Evolutionary conservation across 2,329 filamentous ascomycete species (phyloP).

Genomic region (Fusarium floridanum): DNA sequence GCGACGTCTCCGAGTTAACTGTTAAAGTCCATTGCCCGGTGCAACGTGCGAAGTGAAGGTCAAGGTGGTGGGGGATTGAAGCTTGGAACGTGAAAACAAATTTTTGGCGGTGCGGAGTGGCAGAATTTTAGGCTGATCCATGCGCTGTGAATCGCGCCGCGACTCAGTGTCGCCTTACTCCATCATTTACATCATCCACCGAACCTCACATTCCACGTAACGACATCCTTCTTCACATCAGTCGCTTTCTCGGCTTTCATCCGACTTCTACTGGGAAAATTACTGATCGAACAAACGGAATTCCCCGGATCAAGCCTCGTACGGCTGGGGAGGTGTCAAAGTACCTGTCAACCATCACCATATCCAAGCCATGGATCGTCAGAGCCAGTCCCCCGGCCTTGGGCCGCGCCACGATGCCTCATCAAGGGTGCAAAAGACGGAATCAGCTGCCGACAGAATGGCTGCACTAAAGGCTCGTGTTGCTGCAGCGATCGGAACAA

Average conservation of each 20-base stretch:
- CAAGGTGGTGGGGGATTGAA: constrained; percentile 40
- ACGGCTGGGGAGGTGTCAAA: not conserved
- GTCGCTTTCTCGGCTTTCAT: not conserved
- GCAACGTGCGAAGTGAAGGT: constrained; percentile 35
- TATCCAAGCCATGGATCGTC: constrained; percentile 62
- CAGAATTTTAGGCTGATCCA: constrained; percentile 54
- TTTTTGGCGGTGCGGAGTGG: constrained; percentile 62
- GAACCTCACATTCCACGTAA: constrained; percentile 6
- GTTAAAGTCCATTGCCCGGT: constrained; percentile 40
- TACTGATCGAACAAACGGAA: not conserved
- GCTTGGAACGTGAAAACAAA: constrained; percentile 44
- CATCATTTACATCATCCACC: constrained; percentile 30
- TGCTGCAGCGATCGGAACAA: constrained; percentile 76
- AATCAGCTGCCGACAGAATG: constrained; percentile 73
- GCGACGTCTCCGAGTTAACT: constrained; percentile 41
- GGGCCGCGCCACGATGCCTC: constrained; percentile 68
- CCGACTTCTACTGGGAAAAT: not conserved
- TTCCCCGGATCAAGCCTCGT: not conserved
- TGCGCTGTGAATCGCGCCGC: constrained; percentile 19
- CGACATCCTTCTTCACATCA: not conserved
- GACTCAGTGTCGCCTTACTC: constrained; percentile 21
- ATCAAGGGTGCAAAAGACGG: constrained; percentile 67
- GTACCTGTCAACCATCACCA: not conserved
- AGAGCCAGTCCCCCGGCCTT: constrained; percentile 64
- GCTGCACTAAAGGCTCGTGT: constrained; percentile 85